A percentile compares a stretch with the other conserved stretches of the same genome.
phyloP scores from a whole-genome alignment of 2,329 filamentous ascomycete genomes.

The Endoconidiophora polonica region DNA sequence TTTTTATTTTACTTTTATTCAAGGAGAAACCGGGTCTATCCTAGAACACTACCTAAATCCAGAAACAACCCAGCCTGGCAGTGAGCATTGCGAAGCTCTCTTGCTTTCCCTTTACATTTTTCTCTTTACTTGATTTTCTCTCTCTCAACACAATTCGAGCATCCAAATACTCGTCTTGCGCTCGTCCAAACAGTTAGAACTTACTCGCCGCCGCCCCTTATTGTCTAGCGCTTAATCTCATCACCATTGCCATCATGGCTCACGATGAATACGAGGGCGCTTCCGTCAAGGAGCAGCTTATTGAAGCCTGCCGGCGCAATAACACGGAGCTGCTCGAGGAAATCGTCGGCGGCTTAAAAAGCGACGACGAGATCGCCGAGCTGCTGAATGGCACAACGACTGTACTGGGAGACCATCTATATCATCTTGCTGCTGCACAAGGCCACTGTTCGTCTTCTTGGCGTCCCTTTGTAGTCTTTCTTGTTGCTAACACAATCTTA shows the following conservation, averaged over 20 bases:
- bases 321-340: slow-evolving; percentile 73
- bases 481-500: slow-evolving; percentile 5
- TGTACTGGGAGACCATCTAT: slow-evolving; percentile 70
- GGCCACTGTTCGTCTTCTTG: slow-evolving; percentile 56
- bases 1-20: too few species aligned
- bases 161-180: too few species aligned
- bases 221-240: too few species aligned
- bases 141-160: too few species aligned
- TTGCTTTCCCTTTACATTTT: too few species aligned
- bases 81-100: too few species aligned
- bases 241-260: slow-evolving; percentile 1
- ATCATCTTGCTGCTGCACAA: slow-evolving; percentile 73
- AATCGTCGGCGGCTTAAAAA: slow-evolving; percentile 45
- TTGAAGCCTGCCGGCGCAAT: slow-evolving; percentile 87
- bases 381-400: slow-evolving; percentile 78
- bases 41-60: too few species aligned
- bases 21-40: too few species aligned
- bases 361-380: slow-evolving; percentile 48
- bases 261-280: slow-evolving; percentile 46
- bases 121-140: too few species aligned
- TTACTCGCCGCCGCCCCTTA: too few species aligned
- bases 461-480: neutral
- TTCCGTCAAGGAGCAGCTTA: slow-evolving; percentile 64
- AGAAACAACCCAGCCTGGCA: too few species aligned
- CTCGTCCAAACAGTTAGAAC: too few species aligned